phyloP scores from a whole-genome alignment of 73 alveolate species.

The Paraurostyla sp. region DNA sequence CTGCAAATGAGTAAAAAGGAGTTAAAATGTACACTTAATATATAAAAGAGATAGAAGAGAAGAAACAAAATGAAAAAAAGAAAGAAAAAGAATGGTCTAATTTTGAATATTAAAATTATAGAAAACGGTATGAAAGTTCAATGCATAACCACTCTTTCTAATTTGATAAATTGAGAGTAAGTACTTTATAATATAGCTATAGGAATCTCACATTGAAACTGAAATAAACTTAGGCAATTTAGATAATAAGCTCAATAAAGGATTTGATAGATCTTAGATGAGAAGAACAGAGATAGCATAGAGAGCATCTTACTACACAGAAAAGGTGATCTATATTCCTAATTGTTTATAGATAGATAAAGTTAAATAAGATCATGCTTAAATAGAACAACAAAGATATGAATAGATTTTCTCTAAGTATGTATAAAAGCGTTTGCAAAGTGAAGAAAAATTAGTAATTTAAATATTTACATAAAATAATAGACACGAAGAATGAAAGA shows the following conservation, averaged over 20 bases:
- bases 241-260: slow-evolving; percentile 12
- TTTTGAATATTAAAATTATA: not conserved
- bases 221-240: not conserved
- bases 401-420: slow-evolving; percentile 34
- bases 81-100: not conserved
- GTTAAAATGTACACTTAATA: slow-evolving; percentile 6
- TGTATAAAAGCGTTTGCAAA: slow-evolving; percentile 17
- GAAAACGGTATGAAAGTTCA: not conserved
- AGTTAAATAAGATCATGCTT: slow-evolving; percentile 36
- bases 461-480: not conserved
- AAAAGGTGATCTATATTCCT: not conserved
- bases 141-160: not conserved
- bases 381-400: slow-evolving; percentile 21
- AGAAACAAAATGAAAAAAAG: not conserved
- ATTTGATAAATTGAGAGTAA: not conserved
- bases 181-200: no score
- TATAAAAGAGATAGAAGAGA: slow-evolving; percentile 20
- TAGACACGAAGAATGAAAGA: slow-evolving; percentile 21
- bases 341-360: not conserved
- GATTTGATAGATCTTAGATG: slow-evolving; percentile 38
- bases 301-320: slow-evolving; percentile 50
- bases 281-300: slow-evolving; percentile 15
- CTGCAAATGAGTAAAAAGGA: slow-evolving; percentile 3
- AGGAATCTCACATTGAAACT: not conserved
- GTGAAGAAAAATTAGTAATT: slow-evolving; percentile 47